Evolutionary conservation across 208 protist species (phyloP).

Genomic region (Porcisia hertigi): DNA sequence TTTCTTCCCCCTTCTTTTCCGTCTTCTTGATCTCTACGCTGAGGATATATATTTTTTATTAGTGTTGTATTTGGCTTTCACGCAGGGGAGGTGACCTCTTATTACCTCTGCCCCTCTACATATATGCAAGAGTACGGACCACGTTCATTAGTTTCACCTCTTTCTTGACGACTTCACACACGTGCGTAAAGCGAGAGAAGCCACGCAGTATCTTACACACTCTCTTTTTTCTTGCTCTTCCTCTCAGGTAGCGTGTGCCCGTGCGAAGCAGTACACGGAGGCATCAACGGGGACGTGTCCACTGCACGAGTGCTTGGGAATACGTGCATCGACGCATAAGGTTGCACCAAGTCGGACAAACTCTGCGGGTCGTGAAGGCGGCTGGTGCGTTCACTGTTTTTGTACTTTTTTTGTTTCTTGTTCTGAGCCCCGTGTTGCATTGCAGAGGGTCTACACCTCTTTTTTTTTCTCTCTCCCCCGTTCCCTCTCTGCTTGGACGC

Average conservation of each 20-base stretch:
- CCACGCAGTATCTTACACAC: not conserved
- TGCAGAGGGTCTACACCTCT: not conserved
- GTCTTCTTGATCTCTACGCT: too few relatives aligned
- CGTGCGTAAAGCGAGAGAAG: not conserved
- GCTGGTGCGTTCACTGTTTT: not conserved
- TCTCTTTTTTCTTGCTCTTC: not conserved
- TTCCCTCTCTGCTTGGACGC: not conserved
- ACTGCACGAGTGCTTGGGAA: not conserved
- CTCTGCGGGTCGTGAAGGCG: not conserved
- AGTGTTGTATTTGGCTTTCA: too few relatives aligned
- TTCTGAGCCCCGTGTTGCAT: not conserved
- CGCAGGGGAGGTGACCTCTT: too few relatives aligned
- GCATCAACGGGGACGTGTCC: not conserved
- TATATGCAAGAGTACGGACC: too few relatives aligned
- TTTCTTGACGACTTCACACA: not conserved
- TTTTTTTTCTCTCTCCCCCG: not conserved
- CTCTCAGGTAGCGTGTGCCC: not conserved
- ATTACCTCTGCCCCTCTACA: too few relatives aligned
- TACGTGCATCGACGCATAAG: not conserved
- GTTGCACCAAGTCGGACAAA: not conserved
- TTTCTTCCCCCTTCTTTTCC: too few relatives aligned
- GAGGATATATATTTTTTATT: too few relatives aligned
- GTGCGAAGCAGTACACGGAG: not conserved
- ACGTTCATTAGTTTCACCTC: not conserved
- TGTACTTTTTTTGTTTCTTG: not conserved